Base-by-base conservation (phyloP, 345 rosid species). In the Pistacia integerrima region DNA sequence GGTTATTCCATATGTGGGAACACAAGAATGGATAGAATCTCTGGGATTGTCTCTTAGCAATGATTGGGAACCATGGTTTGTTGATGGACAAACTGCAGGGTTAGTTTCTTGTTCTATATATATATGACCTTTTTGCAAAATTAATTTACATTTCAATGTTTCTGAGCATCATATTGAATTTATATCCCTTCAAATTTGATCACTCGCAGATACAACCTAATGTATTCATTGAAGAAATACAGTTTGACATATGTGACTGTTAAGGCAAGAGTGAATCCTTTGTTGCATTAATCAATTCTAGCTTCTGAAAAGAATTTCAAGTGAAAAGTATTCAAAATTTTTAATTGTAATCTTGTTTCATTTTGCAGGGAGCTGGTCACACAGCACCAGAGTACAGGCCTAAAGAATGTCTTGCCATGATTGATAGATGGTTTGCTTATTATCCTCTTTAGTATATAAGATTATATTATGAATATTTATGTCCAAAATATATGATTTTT, bases 31-130 rank as follows among this genome's bases (percentile, higher is more conserved):
- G 85, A 76, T 85, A 1, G 48, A 73, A 14, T 73, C 67, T 5
- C 72, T 82, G 1, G 78, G 78, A 48, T 70, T 82, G 72, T 64
- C 82, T 14, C 12, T 80, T 59, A 9, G 11, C 11, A 22, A 20
- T 49, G 58, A 30, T 7, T 85, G 46, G 46, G 8, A 41, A 41
- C 46, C 46, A 41, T 41, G 46, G 46, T 41, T 41, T 41, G 46
- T 41, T 59, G 74, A 78, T 12, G 88, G 84, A 4, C 85, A 85
- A 76, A 67, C 82, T 25, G 83, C 77, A 10, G 86, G 88, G 88
- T 83, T 10, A 56, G 78, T 25, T 0, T 10, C 18, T 49, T n/a
- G 7, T 63, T 4, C 10, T 16, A 20, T 16, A 20, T n/a, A 10
- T 46, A 33, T 5, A 11, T 51, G 5, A 1, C 13, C 30, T 30